Percentiles rank a stretch among this genome's conserved stretches.
Conservation (phyloP, 768 basidiomycete species). For the Lactarius hengduanensis region DNA sequence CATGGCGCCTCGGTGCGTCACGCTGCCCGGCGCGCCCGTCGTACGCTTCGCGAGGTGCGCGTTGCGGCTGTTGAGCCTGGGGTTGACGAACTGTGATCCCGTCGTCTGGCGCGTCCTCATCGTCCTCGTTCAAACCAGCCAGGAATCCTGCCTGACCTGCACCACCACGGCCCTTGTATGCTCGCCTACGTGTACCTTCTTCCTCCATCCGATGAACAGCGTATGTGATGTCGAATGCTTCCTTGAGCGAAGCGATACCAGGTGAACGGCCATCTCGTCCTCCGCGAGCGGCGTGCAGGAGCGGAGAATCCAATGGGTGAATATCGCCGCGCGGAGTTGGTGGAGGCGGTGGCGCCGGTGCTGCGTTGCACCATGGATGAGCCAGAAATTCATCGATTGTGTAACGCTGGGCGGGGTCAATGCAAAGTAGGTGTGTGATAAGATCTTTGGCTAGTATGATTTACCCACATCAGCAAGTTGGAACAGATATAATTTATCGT, state of each 20-base stretch:
- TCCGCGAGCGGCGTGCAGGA: slow-evolving; percentile 77
- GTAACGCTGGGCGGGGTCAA: slow-evolving; percentile 92
- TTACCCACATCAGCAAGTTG: slow-evolving; percentile 23
- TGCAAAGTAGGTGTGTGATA: slow-evolving; percentile 90
- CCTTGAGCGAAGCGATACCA: slow-evolving; percentile 89
- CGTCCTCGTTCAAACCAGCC: slow-evolving; percentile 88
- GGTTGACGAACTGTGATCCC: slow-evolving; percentile 44
- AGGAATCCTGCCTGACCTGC: slow-evolving; percentile 76
- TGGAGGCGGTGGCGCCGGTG: slow-evolving; percentile 58
- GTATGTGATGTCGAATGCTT: slow-evolving; percentile 98
- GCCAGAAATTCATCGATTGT: slow-evolving; percentile 97
- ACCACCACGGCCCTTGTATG: slow-evolving; percentile 75
- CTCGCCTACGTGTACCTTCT: slow-evolving; percentile 85
- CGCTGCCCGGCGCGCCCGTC: slow-evolving; percentile 71
- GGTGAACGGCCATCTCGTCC: slow-evolving; percentile 82
- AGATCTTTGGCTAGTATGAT: slow-evolving; percentile 80
- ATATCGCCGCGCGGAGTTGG: slow-evolving; percentile 57
- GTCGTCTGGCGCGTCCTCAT: slow-evolving; percentile 63
- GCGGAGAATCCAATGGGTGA: slow-evolving; percentile 78
- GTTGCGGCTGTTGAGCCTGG: slow-evolving; percentile 19
- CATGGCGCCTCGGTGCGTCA: slow-evolving; percentile 48
- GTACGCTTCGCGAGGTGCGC: slow-evolving; percentile 34
- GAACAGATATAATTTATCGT: neutral
- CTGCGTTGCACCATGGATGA: slow-evolving; percentile 91
- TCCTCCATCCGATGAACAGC: slow-evolving; percentile 99